Percentiles rank a stretch among this genome's conserved stretches.
Evolutionary conservation across 805 yeast genomes (phyloP).

Genomic region (Komagataella kurtzmanii): DNA sequence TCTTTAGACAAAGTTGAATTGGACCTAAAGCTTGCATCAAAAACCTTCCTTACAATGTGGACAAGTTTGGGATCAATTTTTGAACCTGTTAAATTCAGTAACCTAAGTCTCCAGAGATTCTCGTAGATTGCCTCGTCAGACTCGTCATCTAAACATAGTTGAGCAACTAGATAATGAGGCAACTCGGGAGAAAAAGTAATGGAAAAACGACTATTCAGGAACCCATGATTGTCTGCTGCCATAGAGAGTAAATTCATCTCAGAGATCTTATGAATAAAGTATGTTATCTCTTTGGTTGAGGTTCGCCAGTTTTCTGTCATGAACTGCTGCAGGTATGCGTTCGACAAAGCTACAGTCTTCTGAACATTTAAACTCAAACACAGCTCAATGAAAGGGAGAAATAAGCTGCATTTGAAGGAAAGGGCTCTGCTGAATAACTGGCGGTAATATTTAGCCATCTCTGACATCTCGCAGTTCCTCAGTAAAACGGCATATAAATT

Average conservation of each 20-base stretch:
- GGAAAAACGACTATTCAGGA: background rate
- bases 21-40: background rate
- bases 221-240: background rate
- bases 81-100: background rate
- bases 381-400: conserved; percentile 33
- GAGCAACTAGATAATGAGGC: background rate
- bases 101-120: background rate
- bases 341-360: conserved; percentile 31
- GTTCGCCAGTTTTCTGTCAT: conserved; percentile 28
- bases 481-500: background rate
- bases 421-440: conserved; percentile 26
- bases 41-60: background rate
- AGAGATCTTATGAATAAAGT: conserved; percentile 16
- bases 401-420: conserved; percentile 17
- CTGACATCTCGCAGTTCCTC: conserved; percentile 8
- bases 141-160: background rate
- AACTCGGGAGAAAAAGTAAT: background rate
- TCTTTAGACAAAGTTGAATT: background rate
- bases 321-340: conserved; percentile 32
- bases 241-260: background rate
- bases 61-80: background rate
- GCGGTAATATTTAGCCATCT: conserved; percentile 32
- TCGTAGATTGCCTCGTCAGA: background rate
- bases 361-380: conserved; percentile 27
- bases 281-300: conserved; percentile 21